Conservation (phyloP, 805 yeast species). For the Ogataea philodendri region DNA sequence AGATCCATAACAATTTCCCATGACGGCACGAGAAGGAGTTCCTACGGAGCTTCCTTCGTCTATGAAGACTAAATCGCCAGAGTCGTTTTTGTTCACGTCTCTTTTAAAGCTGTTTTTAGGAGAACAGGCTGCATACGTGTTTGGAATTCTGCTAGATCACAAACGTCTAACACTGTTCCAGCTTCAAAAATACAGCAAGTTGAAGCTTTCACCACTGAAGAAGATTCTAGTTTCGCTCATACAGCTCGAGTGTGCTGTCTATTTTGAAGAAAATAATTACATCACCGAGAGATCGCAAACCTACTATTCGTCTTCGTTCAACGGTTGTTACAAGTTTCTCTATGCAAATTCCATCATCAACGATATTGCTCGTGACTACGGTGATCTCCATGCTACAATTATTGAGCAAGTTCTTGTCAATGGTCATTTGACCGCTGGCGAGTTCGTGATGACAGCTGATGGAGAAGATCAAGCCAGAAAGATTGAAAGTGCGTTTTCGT, state of each 20-base stretch:
- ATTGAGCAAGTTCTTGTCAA: conserved; percentile 66
- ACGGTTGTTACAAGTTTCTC: conserved; percentile 60
- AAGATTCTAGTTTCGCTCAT: conserved; percentile 71
- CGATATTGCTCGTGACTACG: conserved; percentile 44
- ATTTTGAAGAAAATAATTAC: conserved; percentile 48
- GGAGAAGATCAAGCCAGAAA: conserved; percentile 26
- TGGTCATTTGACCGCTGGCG: conserved; percentile 63
- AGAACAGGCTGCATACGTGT: conserved; percentile 64
- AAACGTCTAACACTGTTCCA: conserved; percentile 65
- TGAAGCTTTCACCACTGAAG: conserved; percentile 53
- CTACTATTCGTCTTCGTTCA: conserved; percentile 59
- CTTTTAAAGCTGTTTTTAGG: conserved; percentile 61
- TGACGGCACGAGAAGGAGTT: conserved; percentile 12
- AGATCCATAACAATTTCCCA: conserved; percentile 2
- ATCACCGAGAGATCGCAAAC: conserved; percentile 19
- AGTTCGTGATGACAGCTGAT: conserved; percentile 40
- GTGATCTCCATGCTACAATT: conserved; percentile 50
- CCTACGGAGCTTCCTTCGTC: conserved; percentile 31
- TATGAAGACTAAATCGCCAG: conserved; percentile 57
- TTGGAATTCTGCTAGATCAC: conserved; percentile 58
- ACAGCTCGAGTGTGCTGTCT: conserved; percentile 73
- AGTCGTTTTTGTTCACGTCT: conserved; percentile 55
- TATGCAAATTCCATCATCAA: conserved; percentile 76
- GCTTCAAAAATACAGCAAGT: conserved; percentile 43
- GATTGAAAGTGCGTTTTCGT: conserved; percentile 40